Percentiles rank a stretch among this genome's conserved stretches.
phyloP scores from a whole-genome alignment of 176 grass and related monocot genomes.

The Echinochloa phyllopogon region DNA sequence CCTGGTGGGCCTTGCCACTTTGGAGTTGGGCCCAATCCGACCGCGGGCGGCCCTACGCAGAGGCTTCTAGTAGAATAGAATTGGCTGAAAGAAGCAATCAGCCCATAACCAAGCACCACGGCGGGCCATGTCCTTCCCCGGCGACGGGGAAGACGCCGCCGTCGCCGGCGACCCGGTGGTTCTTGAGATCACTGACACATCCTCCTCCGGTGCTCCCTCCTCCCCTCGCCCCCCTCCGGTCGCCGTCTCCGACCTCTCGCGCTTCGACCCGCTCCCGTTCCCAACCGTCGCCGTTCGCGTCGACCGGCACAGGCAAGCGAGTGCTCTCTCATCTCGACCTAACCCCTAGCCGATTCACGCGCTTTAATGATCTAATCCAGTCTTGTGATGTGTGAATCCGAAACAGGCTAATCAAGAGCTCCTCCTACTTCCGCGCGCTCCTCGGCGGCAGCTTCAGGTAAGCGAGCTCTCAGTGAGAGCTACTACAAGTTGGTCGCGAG shows the following conservation, averaged over 20 bases:
- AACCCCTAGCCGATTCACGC: not conserved
- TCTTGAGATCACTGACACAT: conserved; percentile 47
- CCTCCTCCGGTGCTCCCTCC: not conserved
- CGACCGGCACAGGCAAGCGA: conserved; percentile 50
- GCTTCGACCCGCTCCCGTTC: conserved; percentile 29
- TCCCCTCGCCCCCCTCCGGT: not conserved
- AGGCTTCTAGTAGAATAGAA: too few relatives aligned
- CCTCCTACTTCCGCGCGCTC: conserved; percentile 73
- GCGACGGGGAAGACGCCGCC: conserved; percentile 19
- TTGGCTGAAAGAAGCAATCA: not conserved
- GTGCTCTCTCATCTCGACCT: not conserved
- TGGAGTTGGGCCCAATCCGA: not conserved
- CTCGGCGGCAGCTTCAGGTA: conserved; percentile 73
- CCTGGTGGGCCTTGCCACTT: not conserved
- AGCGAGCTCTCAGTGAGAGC: not conserved
- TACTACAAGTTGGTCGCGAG: not conserved
- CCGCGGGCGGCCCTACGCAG: not conserved
- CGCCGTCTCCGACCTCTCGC: conserved; percentile 23
- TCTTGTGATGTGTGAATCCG: not conserved
- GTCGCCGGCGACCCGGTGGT: conserved; percentile 26
- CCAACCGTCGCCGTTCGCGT: conserved; percentile 48
- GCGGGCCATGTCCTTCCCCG: conserved; percentile 33
- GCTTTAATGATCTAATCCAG: not conserved
- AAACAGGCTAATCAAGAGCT: conserved; percentile 55
- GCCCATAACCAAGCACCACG: conserved; percentile 6